A percentile compares a stretch with the other conserved stretches of the same genome.
phyloP scores from a whole-genome alignment of 768 basidiomycete species.

The Amanita rimosa region DNA sequence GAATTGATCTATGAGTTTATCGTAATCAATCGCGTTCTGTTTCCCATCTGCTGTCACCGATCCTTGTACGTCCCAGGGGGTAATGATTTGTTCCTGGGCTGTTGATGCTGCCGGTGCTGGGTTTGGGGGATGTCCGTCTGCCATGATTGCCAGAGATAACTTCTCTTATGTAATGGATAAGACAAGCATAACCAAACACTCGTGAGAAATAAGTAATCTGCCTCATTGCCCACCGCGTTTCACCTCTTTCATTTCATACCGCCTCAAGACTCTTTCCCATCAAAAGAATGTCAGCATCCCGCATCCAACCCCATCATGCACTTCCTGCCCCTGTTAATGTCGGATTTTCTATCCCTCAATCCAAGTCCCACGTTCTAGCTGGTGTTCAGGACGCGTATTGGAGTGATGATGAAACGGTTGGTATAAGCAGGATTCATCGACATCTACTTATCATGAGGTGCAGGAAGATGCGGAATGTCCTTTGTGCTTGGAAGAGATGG shows the following conservation, averaged over 20 bases:
- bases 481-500: conserved; percentile 97
- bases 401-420: conserved; percentile 84
- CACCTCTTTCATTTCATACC: conserved; percentile 11
- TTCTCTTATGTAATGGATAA: background rate
- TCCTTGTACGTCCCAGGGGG: conserved; percentile 97
- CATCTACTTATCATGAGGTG: conserved; percentile 7
- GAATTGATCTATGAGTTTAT: conserved; percentile 90
- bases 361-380: conserved; percentile 77
- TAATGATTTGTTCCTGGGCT: conserved; percentile 63
- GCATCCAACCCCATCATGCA: conserved; percentile 50
- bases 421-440: conserved; percentile 12
- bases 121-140: background rate
- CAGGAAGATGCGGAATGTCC: conserved; percentile 98
- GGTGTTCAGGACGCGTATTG: conserved; percentile 95
- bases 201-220: conserved; percentile 18
- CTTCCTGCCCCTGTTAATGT: conserved; percentile 70
- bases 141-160: background rate
- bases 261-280: conserved; percentile 5
- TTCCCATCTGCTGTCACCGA: conserved; percentile 80
- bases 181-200: conserved; percentile 16
- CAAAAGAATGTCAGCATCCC: conserved; percentile 35
- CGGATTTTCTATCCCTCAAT: conserved; percentile 60
- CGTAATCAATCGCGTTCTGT: conserved; percentile 91
- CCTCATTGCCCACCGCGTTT: conserved; percentile 17
- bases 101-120: conserved; percentile 8